phyloP scores from a whole-genome alignment of 169 alveolate genomes.

The Toxoplasma gondii region DNA sequence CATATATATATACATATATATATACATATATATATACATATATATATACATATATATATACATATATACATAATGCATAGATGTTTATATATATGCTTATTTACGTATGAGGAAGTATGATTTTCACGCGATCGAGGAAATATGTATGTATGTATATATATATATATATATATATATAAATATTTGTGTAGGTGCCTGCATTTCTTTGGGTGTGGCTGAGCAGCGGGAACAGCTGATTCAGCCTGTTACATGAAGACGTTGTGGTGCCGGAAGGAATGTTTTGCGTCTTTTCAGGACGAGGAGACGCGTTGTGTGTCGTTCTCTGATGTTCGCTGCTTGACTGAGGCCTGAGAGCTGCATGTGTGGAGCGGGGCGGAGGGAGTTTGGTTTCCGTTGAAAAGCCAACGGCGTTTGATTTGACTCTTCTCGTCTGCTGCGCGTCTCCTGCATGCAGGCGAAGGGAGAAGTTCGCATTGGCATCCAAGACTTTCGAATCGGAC shows the following conservation, averaged over 20 bases:
- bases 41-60: neutral
- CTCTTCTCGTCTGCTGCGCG: neutral
- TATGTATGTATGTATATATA: neutral
- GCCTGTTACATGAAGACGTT: too few relatives aligned
- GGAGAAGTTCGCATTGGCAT: slow-evolving; percentile 14
- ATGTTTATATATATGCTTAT: neutral
- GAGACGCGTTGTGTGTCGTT: too few relatives aligned
- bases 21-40: too few relatives aligned
- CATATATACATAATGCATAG: too few relatives aligned
- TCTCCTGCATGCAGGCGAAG: neutral
- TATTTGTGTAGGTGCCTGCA: neutral
- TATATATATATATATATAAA: too few relatives aligned
- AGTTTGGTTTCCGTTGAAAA: too few relatives aligned
- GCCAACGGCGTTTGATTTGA: neutral
- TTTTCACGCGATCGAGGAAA: neutral
- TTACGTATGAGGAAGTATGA: neutral
- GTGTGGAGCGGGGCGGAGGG: too few relatives aligned
- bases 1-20: neutral
- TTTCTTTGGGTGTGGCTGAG: neutral
- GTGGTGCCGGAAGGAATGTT: too few relatives aligned
- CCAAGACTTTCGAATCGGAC: neutral
- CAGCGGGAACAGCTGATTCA: too few relatives aligned
- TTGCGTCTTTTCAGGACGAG: too few relatives aligned
- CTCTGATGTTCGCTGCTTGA: too few relatives aligned
- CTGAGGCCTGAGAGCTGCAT: too few relatives aligned